Conservation (phyloP, 306 rosid species). For the Prunus padus region DNA sequence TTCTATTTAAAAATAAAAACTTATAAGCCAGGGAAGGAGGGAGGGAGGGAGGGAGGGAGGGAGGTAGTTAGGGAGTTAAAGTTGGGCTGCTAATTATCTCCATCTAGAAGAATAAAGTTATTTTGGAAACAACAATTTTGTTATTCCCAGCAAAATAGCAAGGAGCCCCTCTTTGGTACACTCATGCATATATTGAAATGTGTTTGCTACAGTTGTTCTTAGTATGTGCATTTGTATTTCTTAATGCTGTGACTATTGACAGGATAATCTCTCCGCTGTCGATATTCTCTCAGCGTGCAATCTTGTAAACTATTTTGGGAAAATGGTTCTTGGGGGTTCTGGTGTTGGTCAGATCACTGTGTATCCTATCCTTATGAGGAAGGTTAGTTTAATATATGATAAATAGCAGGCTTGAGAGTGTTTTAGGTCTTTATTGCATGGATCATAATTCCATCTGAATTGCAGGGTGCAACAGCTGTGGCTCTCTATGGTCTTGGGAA, state of each 20-base stretch:
- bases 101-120: neutral
- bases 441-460: constrained; percentile 24
- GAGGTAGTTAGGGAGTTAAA: neutral
- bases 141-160: neutral
- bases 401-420: constrained; percentile 9
- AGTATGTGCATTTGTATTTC: constrained; percentile 20
- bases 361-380: constrained; percentile 86
- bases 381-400: constrained; percentile 55
- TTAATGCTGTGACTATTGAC: constrained; percentile 44
- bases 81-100: neutral
- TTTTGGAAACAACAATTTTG: neutral
- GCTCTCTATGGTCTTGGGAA: constrained; percentile 97
- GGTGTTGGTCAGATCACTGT: constrained; percentile 95
- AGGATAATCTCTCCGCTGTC: constrained; percentile 99
- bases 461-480: constrained; percentile 89
- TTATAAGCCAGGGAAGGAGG: neutral
- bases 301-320: constrained; percentile 96
- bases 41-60: neutral
- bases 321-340: constrained; percentile 94
- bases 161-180: neutral
- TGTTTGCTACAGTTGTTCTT: constrained; percentile 27
- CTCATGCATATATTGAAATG: neutral
- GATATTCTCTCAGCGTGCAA: constrained; percentile 98
- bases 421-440: constrained; percentile 19
- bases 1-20: neutral